Evolutionary conservation across 805 yeast genomes (phyloP).

Genomic region (Komagataella ulmi): DNA sequence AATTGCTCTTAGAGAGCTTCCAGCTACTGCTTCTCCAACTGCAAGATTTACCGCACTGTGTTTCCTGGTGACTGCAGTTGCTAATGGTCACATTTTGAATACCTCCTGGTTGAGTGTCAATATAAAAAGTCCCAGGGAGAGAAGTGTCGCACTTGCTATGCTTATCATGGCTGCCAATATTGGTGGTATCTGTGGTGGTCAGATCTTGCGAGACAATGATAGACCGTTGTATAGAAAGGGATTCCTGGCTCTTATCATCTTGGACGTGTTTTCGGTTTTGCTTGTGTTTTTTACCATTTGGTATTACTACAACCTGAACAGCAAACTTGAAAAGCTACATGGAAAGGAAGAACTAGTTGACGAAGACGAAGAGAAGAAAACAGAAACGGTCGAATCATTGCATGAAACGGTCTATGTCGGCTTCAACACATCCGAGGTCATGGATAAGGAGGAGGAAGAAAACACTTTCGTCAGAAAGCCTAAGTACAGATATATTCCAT

Average conservation of each 20-base stretch:
- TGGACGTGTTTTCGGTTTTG: background rate
- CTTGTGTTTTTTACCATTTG: background rate
- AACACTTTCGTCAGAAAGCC: background rate
- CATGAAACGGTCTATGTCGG: background rate
- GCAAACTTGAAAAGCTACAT: background rate
- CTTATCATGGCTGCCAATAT: constrained; percentile 9
- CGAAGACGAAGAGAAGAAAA: background rate
- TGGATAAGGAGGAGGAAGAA: background rate
- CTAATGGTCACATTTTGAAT: constrained; percentile 5
- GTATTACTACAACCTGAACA: background rate
- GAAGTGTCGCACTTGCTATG: constrained; percentile 7
- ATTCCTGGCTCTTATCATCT: constrained; percentile 4
- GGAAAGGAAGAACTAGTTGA: background rate
- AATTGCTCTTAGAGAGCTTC: background rate
- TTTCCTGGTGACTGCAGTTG: background rate
- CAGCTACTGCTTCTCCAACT: background rate
- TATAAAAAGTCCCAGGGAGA: constrained; percentile 5
- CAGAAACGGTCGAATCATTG: background rate
- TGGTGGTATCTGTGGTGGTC: constrained; percentile 11
- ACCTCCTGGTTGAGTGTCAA: constrained; percentile 7
- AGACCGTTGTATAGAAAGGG: constrained; percentile 6
- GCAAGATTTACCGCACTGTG: background rate
- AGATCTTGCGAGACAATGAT: constrained; percentile 7
- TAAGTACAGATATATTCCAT: background rate
- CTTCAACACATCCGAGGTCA: background rate